Evolutionary conservation across 768 basidiomycete genomes (phyloP), one percentile per base, ranked within the genome.

Genomic region (Psilocybe tampanensis): DNA sequence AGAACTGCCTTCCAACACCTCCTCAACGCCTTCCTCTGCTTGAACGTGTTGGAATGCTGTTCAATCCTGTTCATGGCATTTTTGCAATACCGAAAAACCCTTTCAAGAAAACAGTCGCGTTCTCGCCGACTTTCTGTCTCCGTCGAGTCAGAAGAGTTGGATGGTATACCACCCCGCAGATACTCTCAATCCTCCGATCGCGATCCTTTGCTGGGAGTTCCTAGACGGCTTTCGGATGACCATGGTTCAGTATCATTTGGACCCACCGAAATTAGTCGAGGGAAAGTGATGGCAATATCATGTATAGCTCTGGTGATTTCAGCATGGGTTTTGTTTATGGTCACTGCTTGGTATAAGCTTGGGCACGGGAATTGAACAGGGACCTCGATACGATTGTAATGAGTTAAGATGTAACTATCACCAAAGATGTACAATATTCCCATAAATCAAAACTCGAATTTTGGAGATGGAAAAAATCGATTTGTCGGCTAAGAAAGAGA

Each of bases 261-360:
- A 15, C 49, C 21, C 50, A 32, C 36, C 47, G 80, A 84, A 66
- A 69, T 64, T 29, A 67, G 70, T 58, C 72, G 88, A 41, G 89
- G 89, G 1, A 62, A 74, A 55, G 18, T 82, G 0, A 87, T 84
- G 57, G 75, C 80, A 23, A 61, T 70, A 29, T 58, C 81, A 22
- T 79, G 76, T 43, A 74, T 60, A 17, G 47, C 61, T 1, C 64
- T 86, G 32, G 77, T 89, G 9, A 61, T 80, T 15, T 68, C 65
- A 45, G 82, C 86, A 5, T 91, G 88, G 89, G 64, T 80, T 33
- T 67, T 89, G 58, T 90, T 90, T 69, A 71, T 90, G 64, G 74
- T 64, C 9, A 87, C 84, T 17, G 88, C 86, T 0, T 86, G 78
- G 78, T 66, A 78, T 52, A 81, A 80, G 61, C 69, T 89, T 55